Base-by-base conservation (phyloP, 495 filamentous ascomycete genomes). In the Talaromyces adpressus region DNA sequence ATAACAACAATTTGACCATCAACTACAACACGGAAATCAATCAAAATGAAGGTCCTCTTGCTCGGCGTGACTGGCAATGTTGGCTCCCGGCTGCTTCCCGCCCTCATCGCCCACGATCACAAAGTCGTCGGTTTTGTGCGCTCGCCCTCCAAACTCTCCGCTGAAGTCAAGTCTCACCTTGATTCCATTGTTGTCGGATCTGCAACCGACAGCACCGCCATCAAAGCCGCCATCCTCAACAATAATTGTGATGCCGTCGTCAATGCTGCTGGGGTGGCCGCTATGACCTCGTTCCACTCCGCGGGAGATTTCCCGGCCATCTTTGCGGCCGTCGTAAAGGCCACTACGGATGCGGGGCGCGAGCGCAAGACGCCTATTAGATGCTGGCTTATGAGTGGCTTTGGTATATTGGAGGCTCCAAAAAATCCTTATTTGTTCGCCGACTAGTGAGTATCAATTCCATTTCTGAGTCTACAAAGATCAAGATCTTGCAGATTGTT, bases 41-140 rank as follows among this genome's bases (percentile, higher is more conserved):
- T 60, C 36, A 56, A 62, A 18, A 80, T 80, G 77, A 70, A 72
- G 36, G 78, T 81, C 34, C 74, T 81, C 25, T 65, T 81, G 14
- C 63, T 81, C 47, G 78, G 78, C 5, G 74, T 73, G 41, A 81
- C 74, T 16, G 78, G 77, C 8, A 79, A 73, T 52, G 63, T 81
- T 6, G 78, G 78, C 18, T 69, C 67, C 25, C 75, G 78, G 36
- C 64, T 74, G 22, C 59, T 80, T 18, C 67, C 74, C 25, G 75
- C 78, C 0, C 73, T 80, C 29, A 66, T 81, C 60, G 65, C 69
- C 16, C 73, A 79, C 58, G 60, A 67, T 7, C 76, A 79, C 66
- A 66, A 20, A 49, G 72, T 81, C 56, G 65, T 71, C 20, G 71
- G 68, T 61, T 77, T 65, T 61, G 72, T 79, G n/a, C 76, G 77